phyloP scores from a whole-genome alignment of 1,284 basidiomycete species.

The Cystobasidium slooffiae region DNA sequence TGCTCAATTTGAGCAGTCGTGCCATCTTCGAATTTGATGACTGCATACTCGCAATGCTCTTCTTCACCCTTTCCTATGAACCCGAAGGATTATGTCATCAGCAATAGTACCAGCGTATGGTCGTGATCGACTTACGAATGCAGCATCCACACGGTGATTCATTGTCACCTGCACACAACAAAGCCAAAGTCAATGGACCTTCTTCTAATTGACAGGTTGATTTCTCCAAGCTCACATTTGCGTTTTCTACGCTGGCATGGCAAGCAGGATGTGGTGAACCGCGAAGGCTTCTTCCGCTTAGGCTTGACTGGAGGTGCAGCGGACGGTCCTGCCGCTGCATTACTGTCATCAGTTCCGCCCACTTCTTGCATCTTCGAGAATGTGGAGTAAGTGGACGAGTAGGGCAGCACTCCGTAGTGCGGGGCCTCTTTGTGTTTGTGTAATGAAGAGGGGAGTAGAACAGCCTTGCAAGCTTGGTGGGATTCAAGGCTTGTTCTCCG shows the following conservation, averaged over 20 bases:
- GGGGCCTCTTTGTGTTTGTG: too few relatives aligned
- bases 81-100: too few relatives aligned
- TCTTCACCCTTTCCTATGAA: constrained; percentile 11
- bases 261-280: constrained; percentile 7
- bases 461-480: too few relatives aligned
- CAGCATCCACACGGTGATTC: constrained; percentile 10
- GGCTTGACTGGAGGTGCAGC: background rate
- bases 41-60: constrained; percentile 20
- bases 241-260: constrained; percentile 13
- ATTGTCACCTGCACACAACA: background rate
- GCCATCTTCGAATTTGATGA: constrained; percentile 16
- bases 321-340: background rate
- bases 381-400: too few relatives aligned
- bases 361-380: too few relatives aligned
- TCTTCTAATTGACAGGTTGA: too few relatives aligned
- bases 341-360: background rate
- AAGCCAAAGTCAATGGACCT: too few relatives aligned
- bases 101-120: too few relatives aligned
- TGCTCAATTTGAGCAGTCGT: constrained; percentile 16
- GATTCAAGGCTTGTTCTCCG: too few relatives aligned
- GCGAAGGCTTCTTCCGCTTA: constrained; percentile 5
- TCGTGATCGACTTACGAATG: background rate
- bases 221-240: background rate
- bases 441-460: too few relatives aligned
- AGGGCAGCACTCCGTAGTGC: too few relatives aligned